Base-by-base conservation (phyloP, 768 basidiomycete species). In the Hypholoma fasciculare region DNA sequence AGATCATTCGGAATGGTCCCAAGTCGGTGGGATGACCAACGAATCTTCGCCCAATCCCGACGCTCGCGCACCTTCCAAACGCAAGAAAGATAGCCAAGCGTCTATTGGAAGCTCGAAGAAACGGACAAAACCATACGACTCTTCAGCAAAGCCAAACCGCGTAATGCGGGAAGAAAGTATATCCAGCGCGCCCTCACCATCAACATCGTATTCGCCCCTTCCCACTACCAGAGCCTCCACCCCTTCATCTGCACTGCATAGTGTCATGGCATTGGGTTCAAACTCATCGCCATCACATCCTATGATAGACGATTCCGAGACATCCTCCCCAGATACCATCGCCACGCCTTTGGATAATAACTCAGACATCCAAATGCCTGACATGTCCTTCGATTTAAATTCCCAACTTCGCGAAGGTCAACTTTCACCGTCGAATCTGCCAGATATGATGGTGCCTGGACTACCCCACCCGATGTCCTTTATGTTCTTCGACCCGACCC, bases 101-200 rank as follows among this genome's bases (percentile, higher is more conserved):
- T 57, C 62, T 7, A 67, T 34, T 34, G 30, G 67, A 42, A 57
- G 54, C n/a, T 67, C 63, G 40, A 87, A 83, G 69, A 85, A 82
- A 59, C 84, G 90, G 27, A 78, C 82, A 3, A 92, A 91, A 68
- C 89, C 89, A 3, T 90, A 90, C 62, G 87, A 90, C 65, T 67
- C 76, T 58, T 62, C 75, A 19, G 72, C 73, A 38, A 87, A 82
- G 63, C 76, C 78, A 23, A 73, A 65, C 57, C 72, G 75, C 43
- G 58, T 68, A 42, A 79, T 79, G 16, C 75, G 85, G 61, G 86
- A 87, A 71, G 75, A 81, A 20, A 87, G 85, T 61, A 72, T 82
- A 40, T 75, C 77, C 44, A 84, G 80, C 62, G 61, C 76, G 12
- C 74, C 79, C 47, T 85, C 84, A 7, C 77, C 82, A 12, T 70